Evolutionary conservation across 345 rosid genomes (phyloP).

Genomic region (Brassica incana): DNA sequence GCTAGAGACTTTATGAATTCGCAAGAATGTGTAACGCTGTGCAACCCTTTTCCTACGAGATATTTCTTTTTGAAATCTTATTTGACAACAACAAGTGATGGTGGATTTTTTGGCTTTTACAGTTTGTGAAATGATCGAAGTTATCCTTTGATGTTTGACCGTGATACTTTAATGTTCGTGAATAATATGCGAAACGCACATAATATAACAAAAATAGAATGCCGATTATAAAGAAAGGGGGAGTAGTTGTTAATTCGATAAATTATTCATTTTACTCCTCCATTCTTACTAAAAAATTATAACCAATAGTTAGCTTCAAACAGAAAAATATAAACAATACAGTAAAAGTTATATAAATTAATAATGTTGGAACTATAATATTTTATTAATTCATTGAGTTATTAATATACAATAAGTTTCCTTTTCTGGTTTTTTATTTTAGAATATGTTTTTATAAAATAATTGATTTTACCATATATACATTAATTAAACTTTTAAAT

Average conservation of each 20-base stretch:
- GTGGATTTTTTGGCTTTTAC: background rate
- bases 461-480: too few relatives aligned
- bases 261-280: background rate
- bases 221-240: background rate
- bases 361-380: too few relatives aligned
- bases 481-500: too few relatives aligned
- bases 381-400: too few relatives aligned
- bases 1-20: background rate
- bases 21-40: conserved; percentile 1
- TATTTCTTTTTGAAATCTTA: background rate
- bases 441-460: too few relatives aligned
- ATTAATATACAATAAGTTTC: too few relatives aligned
- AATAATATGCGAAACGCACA: background rate
- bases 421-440: too few relatives aligned
- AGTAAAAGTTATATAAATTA: too few relatives aligned
- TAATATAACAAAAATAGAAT: background rate
- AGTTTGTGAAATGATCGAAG: too few relatives aligned
- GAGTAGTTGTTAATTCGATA: background rate
- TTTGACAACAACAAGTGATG: conserved; percentile 11
- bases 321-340: too few relatives aligned
- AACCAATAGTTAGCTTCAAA: too few relatives aligned
- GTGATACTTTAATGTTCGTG: background rate
- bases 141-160: background rate
- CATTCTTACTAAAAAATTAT: background rate
- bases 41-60: conserved; percentile 11